Conservation (phyloP, 208 protist species). For the Trypanosoma avium region DNA sequence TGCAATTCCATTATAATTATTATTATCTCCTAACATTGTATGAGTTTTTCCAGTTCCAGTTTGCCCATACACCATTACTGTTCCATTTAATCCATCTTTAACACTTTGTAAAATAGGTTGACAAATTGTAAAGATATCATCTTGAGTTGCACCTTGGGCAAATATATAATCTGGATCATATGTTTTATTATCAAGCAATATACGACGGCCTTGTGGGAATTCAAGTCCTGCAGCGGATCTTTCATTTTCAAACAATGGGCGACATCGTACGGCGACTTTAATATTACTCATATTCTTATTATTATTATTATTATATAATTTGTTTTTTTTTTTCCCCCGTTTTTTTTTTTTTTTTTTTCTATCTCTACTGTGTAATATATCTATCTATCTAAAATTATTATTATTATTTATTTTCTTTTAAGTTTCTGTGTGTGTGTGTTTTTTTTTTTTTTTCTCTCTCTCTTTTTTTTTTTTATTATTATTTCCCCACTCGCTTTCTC, state of each 20-base stretch:
- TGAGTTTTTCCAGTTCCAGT: conserved; percentile 96
- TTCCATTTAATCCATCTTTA: conserved; percentile 90
- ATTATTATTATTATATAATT: background rate
- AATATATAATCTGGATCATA: conserved; percentile 91
- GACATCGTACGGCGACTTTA: conserved; percentile 83
- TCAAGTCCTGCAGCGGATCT: conserved; percentile 68
- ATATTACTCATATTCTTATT: conserved; percentile 72
- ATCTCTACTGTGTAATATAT: no score
- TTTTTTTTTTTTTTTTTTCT: background rate
- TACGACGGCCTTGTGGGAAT: conserved; percentile 71
- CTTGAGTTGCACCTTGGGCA: conserved; percentile 60
- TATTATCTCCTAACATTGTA: conserved; percentile 92
- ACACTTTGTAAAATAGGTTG: conserved; percentile 86
- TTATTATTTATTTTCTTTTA: background rate
- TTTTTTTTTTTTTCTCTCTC: background rate
- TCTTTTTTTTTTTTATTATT: background rate
- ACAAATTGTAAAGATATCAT: conserved; percentile 85
- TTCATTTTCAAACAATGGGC: conserved; percentile 82
- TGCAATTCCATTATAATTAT: conserved; percentile 69
- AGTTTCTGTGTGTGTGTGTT: background rate
- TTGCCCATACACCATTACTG: conserved; percentile 94
- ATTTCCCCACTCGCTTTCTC: no score
- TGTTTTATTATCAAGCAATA: conserved; percentile 85
- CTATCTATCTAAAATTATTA: background rate
- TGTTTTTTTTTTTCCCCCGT: background rate